Evolutionary conservation across 2,329 filamentous ascomycete genomes (phyloP).

Genomic region (Dothideomycetes sp.): DNA sequence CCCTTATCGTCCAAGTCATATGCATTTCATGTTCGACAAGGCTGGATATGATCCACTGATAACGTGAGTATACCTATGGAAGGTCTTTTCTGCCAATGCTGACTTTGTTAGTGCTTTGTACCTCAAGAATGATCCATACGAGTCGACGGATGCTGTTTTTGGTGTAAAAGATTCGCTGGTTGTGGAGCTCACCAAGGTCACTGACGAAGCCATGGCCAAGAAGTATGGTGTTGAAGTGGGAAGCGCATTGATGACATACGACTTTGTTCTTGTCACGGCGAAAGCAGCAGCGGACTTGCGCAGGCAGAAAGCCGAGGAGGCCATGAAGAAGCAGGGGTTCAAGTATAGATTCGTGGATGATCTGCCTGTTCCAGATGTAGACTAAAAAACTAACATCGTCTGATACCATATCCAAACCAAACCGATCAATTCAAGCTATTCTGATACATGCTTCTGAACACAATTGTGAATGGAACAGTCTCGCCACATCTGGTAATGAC

Average conservation of each 20-base stretch:
- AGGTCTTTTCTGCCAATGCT: too few relatives aligned
- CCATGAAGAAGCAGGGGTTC: constrained; percentile 54
- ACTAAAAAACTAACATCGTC: too few relatives aligned
- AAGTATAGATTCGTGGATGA: constrained; percentile 66
- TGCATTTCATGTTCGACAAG: constrained; percentile 87
- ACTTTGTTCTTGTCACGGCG: constrained; percentile 68
- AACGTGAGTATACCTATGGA: constrained; percentile 48
- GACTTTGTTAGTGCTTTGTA: constrained; percentile 47
- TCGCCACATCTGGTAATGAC: too few relatives aligned
- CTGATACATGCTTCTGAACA: too few relatives aligned
- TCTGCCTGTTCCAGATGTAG: constrained; percentile 61
- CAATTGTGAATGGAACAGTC: too few relatives aligned
- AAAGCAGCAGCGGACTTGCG: constrained; percentile 56
- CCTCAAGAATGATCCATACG: constrained; percentile 66
- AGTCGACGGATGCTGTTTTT: constrained; percentile 75
- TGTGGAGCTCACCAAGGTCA: constrained; percentile 49
- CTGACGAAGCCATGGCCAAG: constrained; percentile 39
- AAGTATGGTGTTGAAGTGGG: constrained; percentile 54
- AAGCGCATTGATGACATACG: constrained; percentile 44
- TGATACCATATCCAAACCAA: too few relatives aligned
- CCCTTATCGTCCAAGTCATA: constrained; percentile 64
- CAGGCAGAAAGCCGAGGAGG: constrained; percentile 55
- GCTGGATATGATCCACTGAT: constrained; percentile 67
- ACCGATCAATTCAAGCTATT: too few relatives aligned
- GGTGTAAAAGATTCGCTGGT: constrained; percentile 73